These are phyloP conservation scores for Carex sylvatica DNA, from an alignment of 202 grass and related monocot genomes.

Conservation along the genomic window DNA sequence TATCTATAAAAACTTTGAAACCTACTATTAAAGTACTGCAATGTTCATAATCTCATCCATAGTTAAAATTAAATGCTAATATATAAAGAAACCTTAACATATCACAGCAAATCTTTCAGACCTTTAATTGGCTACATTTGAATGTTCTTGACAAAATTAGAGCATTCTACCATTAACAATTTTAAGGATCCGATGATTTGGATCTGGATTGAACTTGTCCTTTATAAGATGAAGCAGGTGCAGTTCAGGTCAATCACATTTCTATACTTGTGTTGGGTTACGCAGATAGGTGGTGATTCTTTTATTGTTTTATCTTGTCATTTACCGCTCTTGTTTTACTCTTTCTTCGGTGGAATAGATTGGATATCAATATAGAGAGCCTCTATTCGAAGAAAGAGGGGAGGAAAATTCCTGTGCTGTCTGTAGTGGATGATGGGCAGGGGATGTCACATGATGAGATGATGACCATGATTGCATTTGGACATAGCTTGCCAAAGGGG, in stretches of 20 bases:
- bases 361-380: slow-evolving; percentile 60
- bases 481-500: slow-evolving; percentile 58
- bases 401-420: slow-evolving; percentile 61
- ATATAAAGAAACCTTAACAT: background rate
- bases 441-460: slow-evolving; percentile 71
- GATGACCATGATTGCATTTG: slow-evolving; percentile 85
- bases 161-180: background rate
- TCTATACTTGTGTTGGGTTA: background rate
- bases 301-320: background rate
- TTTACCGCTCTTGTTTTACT: background rate
- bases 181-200: background rate
- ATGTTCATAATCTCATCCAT: background rate
- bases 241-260: background rate
- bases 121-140: background rate
- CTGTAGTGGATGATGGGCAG: slow-evolving; percentile 76
- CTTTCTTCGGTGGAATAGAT: slow-evolving; percentile 33
- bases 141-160: background rate
- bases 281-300: background rate
- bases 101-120: background rate
- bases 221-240: background rate
- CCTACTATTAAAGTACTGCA: background rate
- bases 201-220: background rate
- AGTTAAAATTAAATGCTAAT: background rate
- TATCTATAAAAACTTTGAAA: background rate
- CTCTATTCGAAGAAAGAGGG: slow-evolving; percentile 68